Evolutionary conservation across 202 grass and related monocot species (phyloP).

Genomic region (Setaria italica): DNA sequence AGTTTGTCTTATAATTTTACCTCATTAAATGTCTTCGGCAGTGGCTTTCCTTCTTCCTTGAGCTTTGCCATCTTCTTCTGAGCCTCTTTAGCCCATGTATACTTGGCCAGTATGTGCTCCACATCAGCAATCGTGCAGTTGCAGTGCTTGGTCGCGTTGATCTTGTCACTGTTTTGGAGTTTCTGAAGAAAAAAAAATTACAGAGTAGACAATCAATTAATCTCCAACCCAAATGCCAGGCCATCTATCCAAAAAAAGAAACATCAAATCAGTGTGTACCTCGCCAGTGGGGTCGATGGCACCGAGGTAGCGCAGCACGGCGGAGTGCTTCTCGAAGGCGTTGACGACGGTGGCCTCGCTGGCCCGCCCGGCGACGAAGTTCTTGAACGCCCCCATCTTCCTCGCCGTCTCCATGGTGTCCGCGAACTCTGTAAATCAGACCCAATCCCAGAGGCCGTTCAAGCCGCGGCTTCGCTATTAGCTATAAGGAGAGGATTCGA

Average conservation of each 20-base stretch:
- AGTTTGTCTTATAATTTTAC: conserved; percentile 23
- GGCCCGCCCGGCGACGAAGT: conserved; percentile 67
- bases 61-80: conserved; percentile 84
- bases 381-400: conserved; percentile 77
- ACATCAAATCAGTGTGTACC: conserved; percentile 36
- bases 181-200: conserved; percentile 51
- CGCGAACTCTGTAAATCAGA: conserved; percentile 62
- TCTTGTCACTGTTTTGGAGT: conserved; percentile 73
- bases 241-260: background rate
- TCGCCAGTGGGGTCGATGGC: conserved; percentile 75
- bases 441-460: background rate
- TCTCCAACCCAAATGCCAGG: background rate
- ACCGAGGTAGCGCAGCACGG: conserved; percentile 78
- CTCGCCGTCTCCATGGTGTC: conserved; percentile 73
- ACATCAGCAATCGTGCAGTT: conserved; percentile 91
- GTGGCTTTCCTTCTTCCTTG: conserved; percentile 86
- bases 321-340: conserved; percentile 76
- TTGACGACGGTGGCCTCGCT: conserved; percentile 68
- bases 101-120: conserved; percentile 93
- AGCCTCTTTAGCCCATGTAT: conserved; percentile 89
- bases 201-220: background rate
- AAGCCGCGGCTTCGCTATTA: background rate
- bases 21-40: conserved; percentile 75
- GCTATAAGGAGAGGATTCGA: background rate
- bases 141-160: conserved; percentile 79